A percentile compares a stretch with the other conserved stretches of the same genome.
These are phyloP conservation scores for Xerocomus cyaneibrunnescens DNA, from an alignment of 1,284 basidiomycete genomes.

Conservation along the genomic window DNA sequence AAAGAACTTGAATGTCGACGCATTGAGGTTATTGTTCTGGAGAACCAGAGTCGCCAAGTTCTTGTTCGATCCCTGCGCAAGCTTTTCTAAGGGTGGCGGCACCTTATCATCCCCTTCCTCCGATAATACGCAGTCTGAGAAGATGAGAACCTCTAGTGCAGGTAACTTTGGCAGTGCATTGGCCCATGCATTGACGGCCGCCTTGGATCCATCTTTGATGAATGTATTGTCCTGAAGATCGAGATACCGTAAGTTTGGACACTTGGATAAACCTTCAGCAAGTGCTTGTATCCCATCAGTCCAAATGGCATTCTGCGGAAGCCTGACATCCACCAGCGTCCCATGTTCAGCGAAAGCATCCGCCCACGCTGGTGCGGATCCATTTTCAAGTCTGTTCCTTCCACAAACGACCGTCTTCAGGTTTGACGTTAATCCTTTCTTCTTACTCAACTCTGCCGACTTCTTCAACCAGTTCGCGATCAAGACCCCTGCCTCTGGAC, in stretches of 20 bases:
- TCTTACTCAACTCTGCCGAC: slow-evolving; percentile 71
- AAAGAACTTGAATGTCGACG: slow-evolving; percentile 66
- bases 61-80: slow-evolving; percentile 72
- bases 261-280: slow-evolving; percentile 73
- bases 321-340: slow-evolving; percentile 79
- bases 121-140: slow-evolving; percentile 91
- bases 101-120: slow-evolving; percentile 61
- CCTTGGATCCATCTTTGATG: slow-evolving; percentile 64
- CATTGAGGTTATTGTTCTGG: slow-evolving; percentile 89
- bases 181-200: slow-evolving; percentile 68
- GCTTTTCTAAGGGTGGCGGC: slow-evolving; percentile 61
- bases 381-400: slow-evolving; percentile 92
- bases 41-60: slow-evolving; percentile 76
- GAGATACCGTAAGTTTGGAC: slow-evolving; percentile 69
- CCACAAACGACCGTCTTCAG: slow-evolving; percentile 89
- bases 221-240: slow-evolving; percentile 98
- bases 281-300: slow-evolving; percentile 91
- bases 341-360: slow-evolving; percentile 86
- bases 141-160: slow-evolving; percentile 76
- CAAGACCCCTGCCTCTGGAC: slow-evolving; percentile 85
- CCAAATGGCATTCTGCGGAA: slow-evolving; percentile 97
- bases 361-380: slow-evolving; percentile 83
- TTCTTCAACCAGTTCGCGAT: slow-evolving; percentile 84
- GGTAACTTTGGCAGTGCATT: slow-evolving; percentile 69
- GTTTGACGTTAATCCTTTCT: slow-evolving; percentile 66